A percentile compares a stretch with the other conserved stretches of the same genome.
Evolutionary conservation across 495 filamentous ascomycete species (phyloP).

Genomic region (Aspergillus sclerotiicarbonarius): DNA sequence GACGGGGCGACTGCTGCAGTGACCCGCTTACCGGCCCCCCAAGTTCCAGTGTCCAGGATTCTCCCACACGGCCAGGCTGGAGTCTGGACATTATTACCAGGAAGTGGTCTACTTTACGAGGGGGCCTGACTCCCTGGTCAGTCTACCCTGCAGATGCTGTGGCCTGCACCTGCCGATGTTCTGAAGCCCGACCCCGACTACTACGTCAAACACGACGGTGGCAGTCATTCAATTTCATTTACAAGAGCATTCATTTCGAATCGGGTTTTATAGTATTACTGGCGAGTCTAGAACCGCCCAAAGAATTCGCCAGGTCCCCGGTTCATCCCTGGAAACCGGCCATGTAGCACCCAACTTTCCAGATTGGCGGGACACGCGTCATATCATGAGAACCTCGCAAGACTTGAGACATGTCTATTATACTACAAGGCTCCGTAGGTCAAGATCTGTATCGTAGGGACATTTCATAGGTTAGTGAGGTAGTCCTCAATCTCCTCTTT

Average conservation of each 20-base stretch:
- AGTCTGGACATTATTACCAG: no score
- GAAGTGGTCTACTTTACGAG: no score
- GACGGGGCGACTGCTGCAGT: background rate
- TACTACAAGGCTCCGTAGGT: slow-evolving; percentile 22
- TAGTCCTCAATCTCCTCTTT: slow-evolving; percentile 99
- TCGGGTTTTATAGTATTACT: background rate
- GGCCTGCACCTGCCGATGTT: background rate
- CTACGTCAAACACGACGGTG: background rate
- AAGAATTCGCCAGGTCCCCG: background rate
- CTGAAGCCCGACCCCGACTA: background rate
- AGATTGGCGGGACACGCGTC: background rate
- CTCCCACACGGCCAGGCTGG: no score
- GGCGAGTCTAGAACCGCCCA: background rate
- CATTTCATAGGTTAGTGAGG: slow-evolving; percentile 80
- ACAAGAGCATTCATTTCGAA: background rate
- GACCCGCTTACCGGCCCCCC: no score
- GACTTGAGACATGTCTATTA: slow-evolving; percentile 28
- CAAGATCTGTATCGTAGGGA: slow-evolving; percentile 8
- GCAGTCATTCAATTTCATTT: background rate
- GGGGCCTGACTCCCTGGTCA: no score
- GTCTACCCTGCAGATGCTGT: background rate
- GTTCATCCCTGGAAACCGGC: background rate
- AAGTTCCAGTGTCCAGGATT: no score
- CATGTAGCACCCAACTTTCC: background rate
- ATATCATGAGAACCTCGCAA: slow-evolving; percentile 21